Conservation (phyloP, 805 yeast genomes). For the Nakazawaea ambrosiae region DNA sequence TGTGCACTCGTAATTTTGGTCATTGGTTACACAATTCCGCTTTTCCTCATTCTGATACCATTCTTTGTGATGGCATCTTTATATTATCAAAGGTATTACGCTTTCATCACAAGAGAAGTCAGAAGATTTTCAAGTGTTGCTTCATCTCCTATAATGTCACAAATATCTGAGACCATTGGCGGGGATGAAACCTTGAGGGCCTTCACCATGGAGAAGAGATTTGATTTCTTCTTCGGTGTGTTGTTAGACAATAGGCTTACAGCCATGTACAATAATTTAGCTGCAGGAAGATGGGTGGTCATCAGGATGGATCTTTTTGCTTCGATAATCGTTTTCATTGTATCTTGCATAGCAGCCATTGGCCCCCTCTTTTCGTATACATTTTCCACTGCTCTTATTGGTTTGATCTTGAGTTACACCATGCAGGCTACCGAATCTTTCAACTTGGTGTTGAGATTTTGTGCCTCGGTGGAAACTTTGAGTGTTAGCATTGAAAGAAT, state of each 20-base stretch:
- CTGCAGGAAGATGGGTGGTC: background rate
- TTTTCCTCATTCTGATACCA: conserved; percentile 39
- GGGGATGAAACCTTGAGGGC: conserved; percentile 81
- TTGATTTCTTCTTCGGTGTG: conserved; percentile 44
- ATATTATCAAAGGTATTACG: conserved; percentile 66
- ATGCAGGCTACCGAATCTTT: background rate
- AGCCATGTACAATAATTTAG: too few species aligned
- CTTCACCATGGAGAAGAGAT: conserved; percentile 58
- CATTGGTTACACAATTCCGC: conserved; percentile 48
- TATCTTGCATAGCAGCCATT: background rate
- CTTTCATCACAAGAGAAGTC: conserved; percentile 67
- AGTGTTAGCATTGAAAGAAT: conserved; percentile 78
- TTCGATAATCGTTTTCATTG: background rate
- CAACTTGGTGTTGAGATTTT: background rate
- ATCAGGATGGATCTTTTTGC: background rate
- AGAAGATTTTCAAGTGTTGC: conserved; percentile 66
- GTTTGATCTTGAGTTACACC: background rate
- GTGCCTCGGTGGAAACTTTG: conserved; percentile 19
- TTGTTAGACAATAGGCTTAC: too few species aligned
- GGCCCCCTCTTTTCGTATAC: background rate
- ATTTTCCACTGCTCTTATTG: background rate
- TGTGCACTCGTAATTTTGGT: conserved; percentile 44
- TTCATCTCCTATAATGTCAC: conserved; percentile 73
- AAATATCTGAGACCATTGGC: conserved; percentile 70
- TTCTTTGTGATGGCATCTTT: conserved; percentile 40